phyloP scores from a whole-genome alignment of 331 rosid genomes.

The Stylosanthes scabra region DNA sequence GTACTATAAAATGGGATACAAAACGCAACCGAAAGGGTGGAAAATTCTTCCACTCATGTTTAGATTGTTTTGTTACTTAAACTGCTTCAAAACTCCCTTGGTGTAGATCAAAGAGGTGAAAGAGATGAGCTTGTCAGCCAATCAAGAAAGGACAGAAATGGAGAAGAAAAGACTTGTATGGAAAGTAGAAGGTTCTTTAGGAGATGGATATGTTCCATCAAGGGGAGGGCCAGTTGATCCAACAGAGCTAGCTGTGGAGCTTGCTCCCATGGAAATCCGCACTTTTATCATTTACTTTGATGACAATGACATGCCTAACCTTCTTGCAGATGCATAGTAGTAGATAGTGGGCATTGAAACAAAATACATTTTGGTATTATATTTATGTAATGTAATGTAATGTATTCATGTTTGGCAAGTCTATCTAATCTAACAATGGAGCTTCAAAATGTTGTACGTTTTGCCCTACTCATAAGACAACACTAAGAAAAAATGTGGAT shows the following conservation, averaged over 20 bases:
- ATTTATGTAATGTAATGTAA: background rate
- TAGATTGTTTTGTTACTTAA: constrained; percentile 23
- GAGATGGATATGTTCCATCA: constrained; percentile 39
- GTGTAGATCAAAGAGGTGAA: constrained; percentile 62
- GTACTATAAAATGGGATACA: too few species aligned
- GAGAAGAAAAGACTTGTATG: constrained; percentile 73
- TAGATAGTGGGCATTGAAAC: constrained; percentile 31
- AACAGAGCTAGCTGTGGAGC: constrained; percentile 64
- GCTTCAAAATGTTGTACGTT: too few species aligned
- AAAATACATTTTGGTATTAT: constrained; percentile 18
- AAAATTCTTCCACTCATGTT: background rate
- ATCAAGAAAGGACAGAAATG: constrained; percentile 83
- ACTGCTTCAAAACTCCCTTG: constrained; percentile 5
- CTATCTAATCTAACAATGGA: background rate
- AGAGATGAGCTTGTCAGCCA: constrained; percentile 78
- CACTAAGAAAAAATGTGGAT: too few species aligned
- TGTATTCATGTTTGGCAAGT: background rate
- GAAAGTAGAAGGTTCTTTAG: constrained; percentile 73
- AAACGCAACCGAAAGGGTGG: too few species aligned
- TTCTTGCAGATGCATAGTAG: constrained; percentile 43
- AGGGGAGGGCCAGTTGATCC: constrained; percentile 83
- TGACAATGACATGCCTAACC: constrained; percentile 20
- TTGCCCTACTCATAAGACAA: too few species aligned
- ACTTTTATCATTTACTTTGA: constrained; percentile 60
- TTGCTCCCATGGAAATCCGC: constrained; percentile 86